Conservation (phyloP, 2,329 filamentous ascomycete species). For the Botryosphaeria dothidea region DNA sequence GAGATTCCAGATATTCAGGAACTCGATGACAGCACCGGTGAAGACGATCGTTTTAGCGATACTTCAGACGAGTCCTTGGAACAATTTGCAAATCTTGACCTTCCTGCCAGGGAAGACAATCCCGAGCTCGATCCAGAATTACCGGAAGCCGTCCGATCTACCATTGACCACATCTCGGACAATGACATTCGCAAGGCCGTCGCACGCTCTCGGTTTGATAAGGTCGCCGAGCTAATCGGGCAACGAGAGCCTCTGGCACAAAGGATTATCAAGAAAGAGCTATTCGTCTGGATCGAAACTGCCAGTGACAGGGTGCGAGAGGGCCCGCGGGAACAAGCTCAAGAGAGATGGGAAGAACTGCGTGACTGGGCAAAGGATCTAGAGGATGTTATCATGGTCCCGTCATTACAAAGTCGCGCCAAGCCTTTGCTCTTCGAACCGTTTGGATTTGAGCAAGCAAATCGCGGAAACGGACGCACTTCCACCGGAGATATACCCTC, state of each 20-base stretch:
- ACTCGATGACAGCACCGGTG: constrained; percentile 14
- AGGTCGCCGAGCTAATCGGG: neutral
- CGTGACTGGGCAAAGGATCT: neutral
- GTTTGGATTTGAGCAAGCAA: neutral
- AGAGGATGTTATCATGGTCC: neutral
- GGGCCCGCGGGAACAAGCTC: neutral
- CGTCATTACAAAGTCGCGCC: neutral
- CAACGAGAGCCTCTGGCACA: neutral
- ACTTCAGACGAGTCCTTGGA: neutral
- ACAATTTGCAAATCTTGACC: neutral
- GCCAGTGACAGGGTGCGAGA: neutral
- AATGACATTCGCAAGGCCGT: constrained; percentile 1
- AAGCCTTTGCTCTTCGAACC: neutral
- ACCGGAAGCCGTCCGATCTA: neutral
- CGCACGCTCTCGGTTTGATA: neutral
- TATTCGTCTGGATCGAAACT: constrained; percentile 7
- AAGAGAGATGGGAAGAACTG: neutral
- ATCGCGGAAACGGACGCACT: neutral
- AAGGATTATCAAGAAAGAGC: constrained; percentile 5
- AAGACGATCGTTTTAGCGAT: constrained; percentile 9
- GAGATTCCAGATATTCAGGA: constrained; percentile 19
- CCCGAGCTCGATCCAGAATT: neutral
- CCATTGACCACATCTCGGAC: constrained; percentile 5
- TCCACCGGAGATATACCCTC: neutral
- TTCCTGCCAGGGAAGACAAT: neutral